A percentile compares a stretch with the other conserved stretches of the same genome.
Evolutionary conservation across 2,329 filamentous ascomycete genomes (phyloP).

Genomic region (Verticillium albo-atrum): DNA sequence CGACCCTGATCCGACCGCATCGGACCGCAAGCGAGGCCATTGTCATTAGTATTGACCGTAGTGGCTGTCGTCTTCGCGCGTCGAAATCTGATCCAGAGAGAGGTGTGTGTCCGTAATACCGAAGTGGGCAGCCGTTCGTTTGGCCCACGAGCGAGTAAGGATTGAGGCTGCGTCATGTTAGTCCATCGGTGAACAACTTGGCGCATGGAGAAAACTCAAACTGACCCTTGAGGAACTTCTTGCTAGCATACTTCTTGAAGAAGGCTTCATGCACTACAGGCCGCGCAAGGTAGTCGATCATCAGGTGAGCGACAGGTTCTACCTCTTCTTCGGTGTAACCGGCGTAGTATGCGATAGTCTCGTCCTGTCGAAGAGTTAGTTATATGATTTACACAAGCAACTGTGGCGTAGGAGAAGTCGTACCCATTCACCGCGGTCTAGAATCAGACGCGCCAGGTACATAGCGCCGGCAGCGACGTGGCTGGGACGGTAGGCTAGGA

Average conservation of each 20-base stretch:
- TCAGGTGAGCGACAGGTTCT: constrained; percentile 83
- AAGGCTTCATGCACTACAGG: constrained; percentile 94
- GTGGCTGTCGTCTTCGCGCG: constrained; percentile 17
- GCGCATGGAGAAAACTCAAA: neutral
- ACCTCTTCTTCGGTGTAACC: constrained; percentile 93
- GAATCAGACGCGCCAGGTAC: constrained; percentile 87
- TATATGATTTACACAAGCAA: constrained; percentile 8
- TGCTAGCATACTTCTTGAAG: constrained; percentile 99
- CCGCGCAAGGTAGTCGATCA: constrained; percentile 93
- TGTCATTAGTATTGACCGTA: constrained; percentile 18
- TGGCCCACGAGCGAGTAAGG: constrained; percentile 87
- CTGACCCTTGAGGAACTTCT: constrained; percentile 97
- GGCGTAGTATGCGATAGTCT: constrained; percentile 82
- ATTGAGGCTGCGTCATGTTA: constrained; percentile 65
- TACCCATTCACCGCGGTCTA: constrained; percentile 90
- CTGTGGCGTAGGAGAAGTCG: constrained; percentile 22
- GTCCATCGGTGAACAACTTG: constrained; percentile 7
- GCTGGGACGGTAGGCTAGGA: constrained; percentile 85
- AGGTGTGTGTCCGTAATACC: constrained; percentile 47
- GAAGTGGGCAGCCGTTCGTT: constrained; percentile 63
- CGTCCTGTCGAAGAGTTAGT: constrained; percentile 56
- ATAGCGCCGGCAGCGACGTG: constrained; percentile 89
- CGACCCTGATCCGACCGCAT: constrained; percentile 7
- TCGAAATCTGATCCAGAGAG: constrained; percentile 43
- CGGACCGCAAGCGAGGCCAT: constrained; percentile 9